Evolutionary conservation across 371 early-diverging fungal genomes (phyloP).

Genomic region (Sporodiniella umbellata): DNA sequence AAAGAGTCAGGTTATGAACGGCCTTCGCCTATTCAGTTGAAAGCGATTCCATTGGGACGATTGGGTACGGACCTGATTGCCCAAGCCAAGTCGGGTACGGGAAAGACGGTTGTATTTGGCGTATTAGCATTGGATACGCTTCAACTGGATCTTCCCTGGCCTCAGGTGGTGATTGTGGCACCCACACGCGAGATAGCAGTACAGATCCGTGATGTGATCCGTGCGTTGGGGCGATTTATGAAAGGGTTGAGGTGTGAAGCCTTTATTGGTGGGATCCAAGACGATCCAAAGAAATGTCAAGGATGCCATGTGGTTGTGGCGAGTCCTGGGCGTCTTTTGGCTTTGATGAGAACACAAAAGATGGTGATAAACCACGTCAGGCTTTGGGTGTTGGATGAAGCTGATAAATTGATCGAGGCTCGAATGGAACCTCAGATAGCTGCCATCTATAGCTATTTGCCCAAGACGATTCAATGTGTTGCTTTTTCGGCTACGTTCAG

Average conservation of each 20-base stretch:
- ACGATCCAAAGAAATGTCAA: conserved; percentile 66
- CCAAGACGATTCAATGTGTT: conserved; percentile 90
- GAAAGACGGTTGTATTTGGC: conserved; percentile 97
- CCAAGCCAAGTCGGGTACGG: conserved; percentile 98
- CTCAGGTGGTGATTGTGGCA: conserved; percentile 88
- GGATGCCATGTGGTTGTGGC: conserved; percentile 91
- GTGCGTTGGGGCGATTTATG: conserved; percentile 77
- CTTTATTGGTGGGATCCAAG: conserved; percentile 84
- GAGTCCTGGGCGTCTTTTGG: conserved; percentile 95
- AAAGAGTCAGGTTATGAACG: conserved; percentile 51
- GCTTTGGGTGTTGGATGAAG: conserved; percentile 95
- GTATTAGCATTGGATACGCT: conserved; percentile 96
- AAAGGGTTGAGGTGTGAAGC: conserved; percentile 67
- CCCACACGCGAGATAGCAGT: conserved; percentile 98
- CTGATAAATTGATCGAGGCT: conserved; percentile 95
- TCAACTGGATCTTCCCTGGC: conserved; percentile 69
- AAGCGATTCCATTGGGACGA: conserved; percentile 82
- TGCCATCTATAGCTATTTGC: conserved; percentile 83
- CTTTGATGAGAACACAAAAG: conserved; percentile 67
- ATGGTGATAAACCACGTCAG: conserved; percentile 66
- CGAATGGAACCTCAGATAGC: conserved; percentile 97
- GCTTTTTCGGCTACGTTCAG: conserved; percentile 94
- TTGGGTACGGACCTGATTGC: conserved; percentile 96
- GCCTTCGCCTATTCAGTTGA: conserved; percentile 88
- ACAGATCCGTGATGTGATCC: conserved; percentile 94